These are phyloP conservation scores for Thermochaetoides thermophila DNA, from an alignment of 495 filamentous ascomycete genomes.

Conservation along the genomic window DNA sequence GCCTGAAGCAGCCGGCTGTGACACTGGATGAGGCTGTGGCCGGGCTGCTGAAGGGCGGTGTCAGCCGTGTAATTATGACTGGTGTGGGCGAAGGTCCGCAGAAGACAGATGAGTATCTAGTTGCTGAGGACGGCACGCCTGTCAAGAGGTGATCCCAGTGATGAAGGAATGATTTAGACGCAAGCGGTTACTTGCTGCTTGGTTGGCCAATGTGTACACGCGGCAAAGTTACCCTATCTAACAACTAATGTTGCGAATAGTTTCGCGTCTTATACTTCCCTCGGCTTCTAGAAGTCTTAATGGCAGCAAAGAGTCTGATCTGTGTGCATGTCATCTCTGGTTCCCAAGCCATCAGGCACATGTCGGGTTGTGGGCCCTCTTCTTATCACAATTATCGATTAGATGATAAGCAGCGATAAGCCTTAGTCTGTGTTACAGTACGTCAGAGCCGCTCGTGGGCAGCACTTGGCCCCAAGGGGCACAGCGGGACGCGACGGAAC, in stretches of 20 bases:
- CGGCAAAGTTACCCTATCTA: too few relatives aligned
- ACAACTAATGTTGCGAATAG: too few relatives aligned
- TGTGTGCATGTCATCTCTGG: too few relatives aligned
- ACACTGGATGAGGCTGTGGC: constrained; percentile 43
- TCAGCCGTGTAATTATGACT: constrained; percentile 80
- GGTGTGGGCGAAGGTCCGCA: constrained; percentile 81
- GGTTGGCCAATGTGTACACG: too few relatives aligned
- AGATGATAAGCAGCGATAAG: too few relatives aligned
- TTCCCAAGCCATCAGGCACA: too few relatives aligned
- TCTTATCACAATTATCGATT: too few relatives aligned
- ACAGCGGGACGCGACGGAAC: too few relatives aligned
- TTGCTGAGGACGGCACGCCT: constrained; percentile 52
- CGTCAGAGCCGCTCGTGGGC: neutral
- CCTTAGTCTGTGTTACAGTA: neutral
- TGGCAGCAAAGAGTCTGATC: too few relatives aligned
- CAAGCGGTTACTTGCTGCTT: neutral
- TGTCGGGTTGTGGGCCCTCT: too few relatives aligned
- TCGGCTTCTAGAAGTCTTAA: too few relatives aligned
- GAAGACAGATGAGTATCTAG: constrained; percentile 61
- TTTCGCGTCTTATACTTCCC: too few relatives aligned
- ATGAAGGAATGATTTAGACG: neutral
- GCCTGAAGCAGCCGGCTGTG: constrained; percentile 34
- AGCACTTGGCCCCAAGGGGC: neutral
- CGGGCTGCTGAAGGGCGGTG: constrained; percentile 53
- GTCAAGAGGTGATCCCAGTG: constrained; percentile 14